Evolutionary conservation across 345 rosid species (phyloP), one percentile per base, ranked within the genome.

Genomic region (Linum trigynum): DNA sequence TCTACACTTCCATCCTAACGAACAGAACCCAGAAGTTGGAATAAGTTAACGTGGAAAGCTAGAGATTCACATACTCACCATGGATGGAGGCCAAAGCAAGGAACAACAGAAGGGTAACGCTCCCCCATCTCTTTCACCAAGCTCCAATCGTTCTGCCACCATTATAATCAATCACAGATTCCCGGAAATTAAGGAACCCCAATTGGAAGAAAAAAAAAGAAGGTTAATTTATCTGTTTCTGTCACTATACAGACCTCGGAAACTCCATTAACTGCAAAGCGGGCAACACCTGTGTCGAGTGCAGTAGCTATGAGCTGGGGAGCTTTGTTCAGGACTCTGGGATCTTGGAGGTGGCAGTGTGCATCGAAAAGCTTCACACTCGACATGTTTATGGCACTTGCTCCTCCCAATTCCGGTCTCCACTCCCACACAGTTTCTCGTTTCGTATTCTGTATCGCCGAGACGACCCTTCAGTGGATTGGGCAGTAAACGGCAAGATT

Each of bases 341-440:
- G 88, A 79, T 94, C 99, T 73, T 90, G 99, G 14, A 94, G 87
- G 77, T 94, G 99, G 80, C 97, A 94, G 83, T 94, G 99, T 23
- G 85, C 90, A 56, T 94, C 97, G 63, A 94, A 94, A 67, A 94
- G 71, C 71, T 85, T 88, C 82, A 89, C 83, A 38, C 43, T 43
- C 61, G 9, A 23, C 32, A 23, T 23, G 32, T 23, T 23, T 23
- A 9, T 9, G 53, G 3, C 53, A 48, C 14, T 48, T 23, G 9
- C 12, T 48, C 7, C 14, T 48, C 53, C 14, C 7, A 9, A 4
- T 4, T 9, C 14, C 14, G 3, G 53, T 48, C 15, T 48, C 14
- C 53, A 9, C 0, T 12, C 11, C 11, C 14, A 3, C 53, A 15
- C 50, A 11, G 10, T 5, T 5, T 45, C 32, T 23, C 32, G 32